phyloP scores from a whole-genome alignment of 2,329 filamentous ascomycete genomes.

The Penicillium sp. region DNA sequence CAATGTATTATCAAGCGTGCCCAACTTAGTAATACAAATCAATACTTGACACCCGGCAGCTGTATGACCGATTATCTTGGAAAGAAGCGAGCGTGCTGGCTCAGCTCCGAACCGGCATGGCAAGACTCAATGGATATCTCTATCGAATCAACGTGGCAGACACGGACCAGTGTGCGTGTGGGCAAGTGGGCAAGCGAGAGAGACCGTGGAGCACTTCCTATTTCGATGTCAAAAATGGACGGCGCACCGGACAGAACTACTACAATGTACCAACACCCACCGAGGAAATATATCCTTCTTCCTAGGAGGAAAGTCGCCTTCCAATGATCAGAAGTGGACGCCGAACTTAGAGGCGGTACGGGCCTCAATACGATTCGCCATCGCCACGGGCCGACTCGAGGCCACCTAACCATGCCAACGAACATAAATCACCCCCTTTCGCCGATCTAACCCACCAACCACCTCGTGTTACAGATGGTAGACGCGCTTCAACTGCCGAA shows the following conservation, averaged over 20 bases:
- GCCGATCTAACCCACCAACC: constrained; percentile 11
- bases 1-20: too few relatives aligned
- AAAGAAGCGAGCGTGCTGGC: constrained; percentile 8
- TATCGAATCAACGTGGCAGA: neutral
- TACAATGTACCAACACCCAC: constrained; percentile 9
- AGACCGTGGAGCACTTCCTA: constrained; percentile 3
- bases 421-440: too few relatives aligned
- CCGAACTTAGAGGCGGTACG: too few relatives aligned
- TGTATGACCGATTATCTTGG: constrained; percentile 11
- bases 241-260: neutral
- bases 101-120: neutral
- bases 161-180: neutral
- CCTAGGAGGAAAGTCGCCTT: too few relatives aligned
- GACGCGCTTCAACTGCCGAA: constrained; percentile 35
- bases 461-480: constrained; percentile 28
- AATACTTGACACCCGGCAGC: too few relatives aligned
- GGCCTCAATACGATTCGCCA: too few relatives aligned
- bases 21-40: too few relatives aligned
- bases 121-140: neutral
- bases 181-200: neutral
- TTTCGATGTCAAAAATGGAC: constrained; percentile 7
- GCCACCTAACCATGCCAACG: too few relatives aligned
- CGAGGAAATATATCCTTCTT: too few relatives aligned
- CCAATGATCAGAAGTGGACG: too few relatives aligned
- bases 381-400: too few relatives aligned